Percentiles rank a stretch among this genome's conserved stretches.
These are phyloP conservation scores for Linum tenue DNA, from an alignment of 345 rosid species.

Conservation along the genomic window DNA sequence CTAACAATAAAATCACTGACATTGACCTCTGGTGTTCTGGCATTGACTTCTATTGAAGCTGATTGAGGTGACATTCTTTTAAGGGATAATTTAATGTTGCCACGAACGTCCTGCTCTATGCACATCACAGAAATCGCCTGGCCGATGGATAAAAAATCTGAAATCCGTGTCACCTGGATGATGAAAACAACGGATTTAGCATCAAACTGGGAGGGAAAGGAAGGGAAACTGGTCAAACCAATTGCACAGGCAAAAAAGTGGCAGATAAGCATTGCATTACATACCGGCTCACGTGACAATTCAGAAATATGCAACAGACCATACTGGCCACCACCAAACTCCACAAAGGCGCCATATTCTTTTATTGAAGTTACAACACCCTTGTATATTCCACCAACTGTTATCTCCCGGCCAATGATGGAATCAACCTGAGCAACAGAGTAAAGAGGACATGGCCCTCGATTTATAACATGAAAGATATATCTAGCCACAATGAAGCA, in stretches of 20 bases:
- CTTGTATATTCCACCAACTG: slow-evolving; percentile 74
- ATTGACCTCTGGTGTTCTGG: slow-evolving; percentile 12
- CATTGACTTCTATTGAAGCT: slow-evolving; percentile 17
- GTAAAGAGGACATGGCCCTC: slow-evolving; percentile 1
- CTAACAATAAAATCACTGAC: slow-evolving; percentile 25
- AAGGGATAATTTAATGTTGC: slow-evolving; percentile 82
- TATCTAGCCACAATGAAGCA: not conserved
- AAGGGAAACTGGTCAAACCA: not conserved
- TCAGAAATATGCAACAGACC: slow-evolving; percentile 91
- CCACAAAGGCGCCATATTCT: slow-evolving; percentile 97
- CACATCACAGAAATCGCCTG: slow-evolving; percentile 74
- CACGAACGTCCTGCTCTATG: slow-evolving; percentile 89
- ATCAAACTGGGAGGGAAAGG: not conserved
- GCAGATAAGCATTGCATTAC: slow-evolving; percentile 12
- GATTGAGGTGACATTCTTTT: slow-evolving; percentile 44
- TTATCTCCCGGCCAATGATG: slow-evolving; percentile 76
- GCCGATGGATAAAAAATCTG: slow-evolving; percentile 70
- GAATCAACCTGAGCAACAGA: slow-evolving; percentile 56
- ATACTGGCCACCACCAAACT: slow-evolving; percentile 92
- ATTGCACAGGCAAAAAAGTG: not conserved
- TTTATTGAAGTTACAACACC: slow-evolving; percentile 80
- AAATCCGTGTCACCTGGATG: slow-evolving; percentile 62
- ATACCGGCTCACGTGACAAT: slow-evolving; percentile 82
- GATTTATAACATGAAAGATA: not conserved
- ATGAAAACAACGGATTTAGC: slow-evolving; percentile 9